These are phyloP conservation scores for Talaromyces sp. DNA, from an alignment of 2,329 filamentous ascomycete species.

Conservation along the genomic window DNA sequence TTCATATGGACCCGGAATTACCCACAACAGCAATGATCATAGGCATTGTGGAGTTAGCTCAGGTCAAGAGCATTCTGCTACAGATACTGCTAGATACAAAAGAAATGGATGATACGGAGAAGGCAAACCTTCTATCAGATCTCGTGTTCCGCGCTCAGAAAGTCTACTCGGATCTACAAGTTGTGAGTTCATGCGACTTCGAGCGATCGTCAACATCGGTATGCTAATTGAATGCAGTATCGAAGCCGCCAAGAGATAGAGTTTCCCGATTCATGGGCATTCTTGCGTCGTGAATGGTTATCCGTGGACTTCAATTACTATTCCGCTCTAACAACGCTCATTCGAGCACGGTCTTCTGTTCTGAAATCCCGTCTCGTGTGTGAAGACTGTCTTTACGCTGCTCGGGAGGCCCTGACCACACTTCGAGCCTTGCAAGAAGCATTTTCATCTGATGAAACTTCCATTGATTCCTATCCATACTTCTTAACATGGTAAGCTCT, in stretches of 20 bases:
- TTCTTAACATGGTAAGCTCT: constrained; percentile 24
- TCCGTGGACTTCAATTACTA: constrained; percentile 30
- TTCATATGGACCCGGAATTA: constrained; percentile 22
- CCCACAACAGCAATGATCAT: constrained; percentile 22
- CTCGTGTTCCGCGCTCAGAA: constrained; percentile 20
- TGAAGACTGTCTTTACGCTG: constrained; percentile 26
- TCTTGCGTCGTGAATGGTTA: constrained; percentile 21
- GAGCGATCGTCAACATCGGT: neutral
- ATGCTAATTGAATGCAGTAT: constrained; percentile 5
- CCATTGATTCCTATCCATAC: constrained; percentile 23
- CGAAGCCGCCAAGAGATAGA: constrained; percentile 19
- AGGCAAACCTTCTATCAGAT: constrained; percentile 23
- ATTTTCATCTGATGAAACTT: constrained; percentile 15
- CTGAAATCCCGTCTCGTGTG: constrained; percentile 28
- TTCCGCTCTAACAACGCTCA: constrained; percentile 24
- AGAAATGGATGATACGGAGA: constrained; percentile 17
- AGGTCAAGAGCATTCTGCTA: constrained; percentile 17
- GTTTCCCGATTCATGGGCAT: constrained; percentile 16
- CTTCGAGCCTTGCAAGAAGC: constrained; percentile 22
- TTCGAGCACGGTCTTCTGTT: constrained; percentile 25
- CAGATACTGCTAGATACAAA: constrained; percentile 22
- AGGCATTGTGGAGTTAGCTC: constrained; percentile 20
- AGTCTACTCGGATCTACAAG: constrained; percentile 20
- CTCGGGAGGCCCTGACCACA: constrained; percentile 22
- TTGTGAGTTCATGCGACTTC: constrained; percentile 8